Base-by-base conservation (phyloP, 2,329 filamentous ascomycete genomes). In the Neospermospora avenae region DNA sequence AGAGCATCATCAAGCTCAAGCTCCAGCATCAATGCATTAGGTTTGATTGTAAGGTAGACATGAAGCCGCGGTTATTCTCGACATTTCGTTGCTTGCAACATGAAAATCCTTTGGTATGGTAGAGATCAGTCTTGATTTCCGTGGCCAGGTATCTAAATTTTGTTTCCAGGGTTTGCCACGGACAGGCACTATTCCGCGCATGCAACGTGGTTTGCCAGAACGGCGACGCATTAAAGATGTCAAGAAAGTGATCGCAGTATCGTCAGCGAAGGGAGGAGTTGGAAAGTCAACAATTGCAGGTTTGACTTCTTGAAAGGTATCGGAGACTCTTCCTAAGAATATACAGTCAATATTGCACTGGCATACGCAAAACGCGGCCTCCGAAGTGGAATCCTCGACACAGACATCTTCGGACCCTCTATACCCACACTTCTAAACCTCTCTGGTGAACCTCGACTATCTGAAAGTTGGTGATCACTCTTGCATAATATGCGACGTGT, bases 251-350 rank as follows among this genome's bases (percentile, higher is more conserved):
- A 85, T 99, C 61, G 92, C 93, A n/a, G 91, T 99, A 14, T 96
- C 92, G 3, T 98, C 93, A 1, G 95, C 95, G 14, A 99, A 99
- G 73, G 95, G 95, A 2, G 95, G 95, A n/a, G 95, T 99, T 0
- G 95, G 95, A 1, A 99, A 99, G 74, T 96, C 91, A 68, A 99
- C 95, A 7, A 86, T 98, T 46, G 88, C 93, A 61, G 89, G 90
- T 90, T 70, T 55, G 76, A 74, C 49, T 6, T 4, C 22, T 41
- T 3, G 45, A 35, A n/a, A 42, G 24, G 5, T 28, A n/a, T 31
- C 20, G 16, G 11, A 0, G 62, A 44, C 48, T 55, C 25, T 2
- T 44, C 24, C 41, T 62, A 48, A 63, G 18, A 39, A 48, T 14
- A 46, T 22, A 55, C 64, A 82, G 85, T 84, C 49, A 99, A 99